Base-by-base conservation (phyloP, 2,329 filamentous ascomycete species). In the Ascochyta pisi region DNA sequence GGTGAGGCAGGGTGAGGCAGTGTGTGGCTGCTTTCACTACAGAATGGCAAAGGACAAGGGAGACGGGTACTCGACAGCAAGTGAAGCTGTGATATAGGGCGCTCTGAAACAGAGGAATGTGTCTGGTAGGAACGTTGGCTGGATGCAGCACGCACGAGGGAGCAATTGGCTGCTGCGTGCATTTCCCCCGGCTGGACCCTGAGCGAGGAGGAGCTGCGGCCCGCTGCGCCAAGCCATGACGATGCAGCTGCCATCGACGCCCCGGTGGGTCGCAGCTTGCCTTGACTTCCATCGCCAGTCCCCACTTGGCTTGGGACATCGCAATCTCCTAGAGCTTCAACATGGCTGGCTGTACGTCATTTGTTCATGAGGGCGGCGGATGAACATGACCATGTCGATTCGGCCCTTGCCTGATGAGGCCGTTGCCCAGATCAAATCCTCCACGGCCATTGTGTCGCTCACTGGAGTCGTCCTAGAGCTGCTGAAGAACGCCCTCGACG, bases 401-500 rank as follows among this genome's bases (percentile, higher is more conserved):
- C 81, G 82, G 62, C 86, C 82, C 46, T 82, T 96, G 57, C 89
- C 92, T 12, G 77, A 84, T 34, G 82, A 90, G 63, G 91, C 90
- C 53, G 82, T 87, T 65, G 85, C 89, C 43, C 91, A 92, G 73
- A 89, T 99, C 77, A 90, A 89, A 71, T 96, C 94, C 0, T 96
- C 94, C 0, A 86, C 86, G n/a, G 81, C 84, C 51, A 89, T 98
- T 64, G 89, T 87, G 1, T 89, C 87, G 40, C 80, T 98, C 29
- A 89, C 88, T 64, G 84, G 79, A 24, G 92, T 90, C 4, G 79
- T 91, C 13, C 79, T 86, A 51, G 90, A 89, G 41, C 82, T 98
- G 9, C 66, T 96, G 24, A 86, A 89, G 72, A 99, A 99, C 73
- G 86, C 92, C 0, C 81, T 99, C 12, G 95, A 99, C 78, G 91